Base-by-base conservation (phyloP, 208 protist species). In the Trypanosoma cruzi region DNA sequence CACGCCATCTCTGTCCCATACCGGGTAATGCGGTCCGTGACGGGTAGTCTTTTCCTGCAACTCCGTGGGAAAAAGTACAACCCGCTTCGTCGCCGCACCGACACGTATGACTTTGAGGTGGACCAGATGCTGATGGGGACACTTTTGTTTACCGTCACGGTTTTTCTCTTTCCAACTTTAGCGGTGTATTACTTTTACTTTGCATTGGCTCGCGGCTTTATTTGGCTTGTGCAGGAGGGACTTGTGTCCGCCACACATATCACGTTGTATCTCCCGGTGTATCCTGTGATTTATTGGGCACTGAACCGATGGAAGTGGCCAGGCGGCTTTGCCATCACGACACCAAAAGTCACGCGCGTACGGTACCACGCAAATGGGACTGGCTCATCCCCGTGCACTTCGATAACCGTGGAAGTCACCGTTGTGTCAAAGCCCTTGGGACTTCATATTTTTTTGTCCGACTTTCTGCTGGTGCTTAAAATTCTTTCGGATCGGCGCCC, bases 101-200 rank as follows among this genome's bases (percentile, higher is more conserved):
- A 98, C 71, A 78, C 71, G 26, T 92, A 90, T 54, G 83, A 96
- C 53, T 98, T 97, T 73, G 68, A 86, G 31, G 70, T 84, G 36
- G 90, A 98, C 61, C 93, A 98, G 75, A 89, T 97, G 78, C 80
- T 98, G 20, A 74, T 96, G 13, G 93, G 88, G 0, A 98, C 93
- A 1, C 73, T 98, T 63, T 71, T 98, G 13, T 97, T 97, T 53
- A 92, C 90, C 28, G 81, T 97, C 2, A 71, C 85, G 26, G 75
- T 92, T 28, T 97, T 98, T 55, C 80, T 98, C 20, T 90, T 97
- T 48, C 95, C 96, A 8, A 98, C 97, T 1, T 70, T 98, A 8
- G 73, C 79, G 4, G 85, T 97, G 11, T 98, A 98, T 82, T 98
- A 97, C 77, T 55, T 95, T 11, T 98, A 96, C 67, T 98, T 98